Evolutionary conservation across 306 rosid species (phyloP).

Genomic region (Trifolium pratense): DNA sequence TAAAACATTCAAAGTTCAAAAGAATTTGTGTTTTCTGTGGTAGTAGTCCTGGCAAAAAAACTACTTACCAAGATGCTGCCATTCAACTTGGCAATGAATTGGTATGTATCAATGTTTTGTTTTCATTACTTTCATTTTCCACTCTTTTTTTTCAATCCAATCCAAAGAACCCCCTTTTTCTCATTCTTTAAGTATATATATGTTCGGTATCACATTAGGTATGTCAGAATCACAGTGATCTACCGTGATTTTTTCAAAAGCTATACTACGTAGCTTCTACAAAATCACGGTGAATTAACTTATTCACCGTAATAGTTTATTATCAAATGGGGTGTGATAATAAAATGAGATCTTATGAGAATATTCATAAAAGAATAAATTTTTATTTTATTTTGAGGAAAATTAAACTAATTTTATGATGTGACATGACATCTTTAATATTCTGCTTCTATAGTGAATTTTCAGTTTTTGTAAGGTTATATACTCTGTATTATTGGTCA

Average conservation of each 20-base stretch:
- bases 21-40: constrained; percentile 99
- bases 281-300: no score
- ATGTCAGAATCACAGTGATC: no score
- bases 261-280: no score
- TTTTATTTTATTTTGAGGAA: neutral
- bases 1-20: constrained; percentile 71
- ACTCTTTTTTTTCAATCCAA: neutral
- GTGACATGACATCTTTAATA: neutral
- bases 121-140: neutral
- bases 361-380: neutral
- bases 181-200: neutral
- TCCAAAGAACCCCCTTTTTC: neutral
- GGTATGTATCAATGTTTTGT: constrained; percentile 47
- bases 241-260: no score
- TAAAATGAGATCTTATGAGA: neutral
- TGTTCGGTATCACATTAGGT: no score
- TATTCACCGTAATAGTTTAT: no score
- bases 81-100: constrained; percentile 91
- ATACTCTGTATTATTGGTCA: constrained; percentile 4
- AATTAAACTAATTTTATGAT: neutral
- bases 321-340: no score
- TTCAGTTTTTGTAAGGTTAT: neutral
- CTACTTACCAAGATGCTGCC: constrained; percentile 94
- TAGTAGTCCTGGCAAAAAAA: constrained; percentile 97
- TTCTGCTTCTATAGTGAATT: neutral